Conservation (phyloP, 768 basidiomycete species). For the Lenzites betulinus region DNA sequence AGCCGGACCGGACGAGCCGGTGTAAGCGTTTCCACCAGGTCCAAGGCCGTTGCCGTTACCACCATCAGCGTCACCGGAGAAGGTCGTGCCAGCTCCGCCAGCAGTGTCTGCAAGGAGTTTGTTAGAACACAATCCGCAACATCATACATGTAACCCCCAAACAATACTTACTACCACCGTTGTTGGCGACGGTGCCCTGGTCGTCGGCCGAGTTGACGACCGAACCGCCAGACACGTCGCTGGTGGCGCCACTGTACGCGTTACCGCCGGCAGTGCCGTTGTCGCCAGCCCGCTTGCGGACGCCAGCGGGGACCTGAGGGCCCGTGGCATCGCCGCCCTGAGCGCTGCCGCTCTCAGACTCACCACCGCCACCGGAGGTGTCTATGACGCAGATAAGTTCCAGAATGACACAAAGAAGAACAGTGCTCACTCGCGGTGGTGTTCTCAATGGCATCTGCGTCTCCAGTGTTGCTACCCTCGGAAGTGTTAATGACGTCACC, state of each 20-base stretch:
- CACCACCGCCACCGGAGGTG: conserved; percentile 17
- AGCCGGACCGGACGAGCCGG: conserved; percentile 22
- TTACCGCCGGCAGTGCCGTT: conserved; percentile 26
- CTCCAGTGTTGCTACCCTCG: not conserved
- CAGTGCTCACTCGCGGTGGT: conserved; percentile 13
- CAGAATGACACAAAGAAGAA: not conserved
- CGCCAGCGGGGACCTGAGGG: not conserved
- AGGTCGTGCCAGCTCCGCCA: conserved; percentile 21
- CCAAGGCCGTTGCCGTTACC: conserved; percentile 26
- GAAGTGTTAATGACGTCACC: conserved; percentile 17
- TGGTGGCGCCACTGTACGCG: conserved; percentile 26
- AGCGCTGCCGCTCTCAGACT: conserved; percentile 23
- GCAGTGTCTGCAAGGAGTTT: conserved; percentile 11
- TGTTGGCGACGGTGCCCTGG: conserved; percentile 12
- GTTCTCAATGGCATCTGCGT: conserved; percentile 13
- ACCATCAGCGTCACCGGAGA: conserved; percentile 26
- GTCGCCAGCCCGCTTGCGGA: conserved; percentile 21
- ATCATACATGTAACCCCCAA: too few relatives aligned
- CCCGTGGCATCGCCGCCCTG: conserved; percentile 18
- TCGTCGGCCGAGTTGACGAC: conserved; percentile 19
- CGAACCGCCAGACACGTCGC: conserved; percentile 20
- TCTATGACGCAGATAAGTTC: not conserved
- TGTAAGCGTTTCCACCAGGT: conserved; percentile 31
- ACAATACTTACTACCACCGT: conserved; percentile 17
- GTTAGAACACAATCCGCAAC: not conserved